phyloP scores from a whole-genome alignment of 2,329 filamentous ascomycete species.

The Fusarium sulawesiense region DNA sequence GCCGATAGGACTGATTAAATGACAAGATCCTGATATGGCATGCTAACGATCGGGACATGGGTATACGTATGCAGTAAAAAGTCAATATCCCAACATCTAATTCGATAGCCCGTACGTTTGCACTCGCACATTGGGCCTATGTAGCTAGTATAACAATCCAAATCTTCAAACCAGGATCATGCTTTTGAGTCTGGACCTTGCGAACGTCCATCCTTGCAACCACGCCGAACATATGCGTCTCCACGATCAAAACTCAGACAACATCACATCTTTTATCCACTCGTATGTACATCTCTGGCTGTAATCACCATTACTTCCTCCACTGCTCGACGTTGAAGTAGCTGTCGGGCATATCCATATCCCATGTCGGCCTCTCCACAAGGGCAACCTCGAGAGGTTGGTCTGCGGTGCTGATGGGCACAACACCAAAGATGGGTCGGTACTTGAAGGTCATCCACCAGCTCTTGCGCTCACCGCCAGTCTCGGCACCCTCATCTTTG shows the following conservation, averaged over 20 bases:
- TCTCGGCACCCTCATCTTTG: conserved; percentile 35
- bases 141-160: conserved; percentile 33
- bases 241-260: conserved; percentile 13
- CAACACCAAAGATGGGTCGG: conserved; percentile 85
- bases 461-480: conserved; percentile 49
- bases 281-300: conserved; percentile 5
- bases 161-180: conserved; percentile 34
- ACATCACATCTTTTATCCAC: not conserved
- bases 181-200: conserved; percentile 16
- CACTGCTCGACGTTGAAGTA: conserved; percentile 71
- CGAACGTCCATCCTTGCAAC: conserved; percentile 22
- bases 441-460: conserved; percentile 94
- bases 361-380: conserved; percentile 87
- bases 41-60: conserved; percentile 17
- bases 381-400: conserved; percentile 80
- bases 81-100: conserved; percentile 15
- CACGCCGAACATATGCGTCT: conserved; percentile 7
- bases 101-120: conserved; percentile 31
- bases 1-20: not conserved
- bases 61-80: conserved; percentile 29
- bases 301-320: conserved; percentile 52
- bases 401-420: conserved; percentile 57
- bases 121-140: conserved; percentile 4
- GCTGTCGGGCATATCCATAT: conserved; percentile 79
- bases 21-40: conserved; percentile 1